These are phyloP conservation scores for Annulohypoxylon stygium DNA, from an alignment of 495 filamentous ascomycete species.

Conservation along the genomic window DNA sequence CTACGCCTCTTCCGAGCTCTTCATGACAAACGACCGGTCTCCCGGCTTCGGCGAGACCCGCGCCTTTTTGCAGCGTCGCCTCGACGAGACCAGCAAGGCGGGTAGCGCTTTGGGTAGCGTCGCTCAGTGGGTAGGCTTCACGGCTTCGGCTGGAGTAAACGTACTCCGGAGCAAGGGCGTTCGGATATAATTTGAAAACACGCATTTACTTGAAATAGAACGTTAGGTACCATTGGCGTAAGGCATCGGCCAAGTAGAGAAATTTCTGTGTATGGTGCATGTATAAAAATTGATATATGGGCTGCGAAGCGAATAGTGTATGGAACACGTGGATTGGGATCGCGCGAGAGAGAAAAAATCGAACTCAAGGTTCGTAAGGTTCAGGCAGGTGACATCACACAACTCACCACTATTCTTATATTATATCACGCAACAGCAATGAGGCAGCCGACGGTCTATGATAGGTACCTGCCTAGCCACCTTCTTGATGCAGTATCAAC, in stretches of 20 bases:
- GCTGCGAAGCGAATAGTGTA: background rate
- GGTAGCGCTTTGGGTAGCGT: conserved; percentile 71
- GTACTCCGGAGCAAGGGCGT: conserved; percentile 74
- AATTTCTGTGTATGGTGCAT: conserved; percentile 8
- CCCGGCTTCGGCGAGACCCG: conserved; percentile 77
- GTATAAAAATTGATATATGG: conserved; percentile 10
- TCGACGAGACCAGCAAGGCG: conserved; percentile 74
- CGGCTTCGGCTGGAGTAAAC: conserved; percentile 72
- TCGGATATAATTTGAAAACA: conserved; percentile 60
- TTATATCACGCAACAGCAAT: conserved; percentile 17
- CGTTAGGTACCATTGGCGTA: background rate
- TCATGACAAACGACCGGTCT: conserved; percentile 89
- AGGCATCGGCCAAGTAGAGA: background rate
- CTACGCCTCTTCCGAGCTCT: conserved; percentile 88
- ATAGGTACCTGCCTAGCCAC: background rate
- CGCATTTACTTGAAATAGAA: background rate
- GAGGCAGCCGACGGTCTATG: conserved; percentile 29
- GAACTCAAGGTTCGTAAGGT: background rate
- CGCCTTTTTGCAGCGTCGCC: conserved; percentile 79
- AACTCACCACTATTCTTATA: conserved; percentile 35
- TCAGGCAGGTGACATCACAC: background rate
- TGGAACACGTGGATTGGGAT: background rate
- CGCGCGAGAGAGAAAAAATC: background rate
- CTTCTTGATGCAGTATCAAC: conserved; percentile 4
- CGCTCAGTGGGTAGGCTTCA: conserved; percentile 82